These are phyloP conservation scores for Epithemia pelagica DNA, from an alignment of 108 stramenopile species.

Conservation along the genomic window DNA sequence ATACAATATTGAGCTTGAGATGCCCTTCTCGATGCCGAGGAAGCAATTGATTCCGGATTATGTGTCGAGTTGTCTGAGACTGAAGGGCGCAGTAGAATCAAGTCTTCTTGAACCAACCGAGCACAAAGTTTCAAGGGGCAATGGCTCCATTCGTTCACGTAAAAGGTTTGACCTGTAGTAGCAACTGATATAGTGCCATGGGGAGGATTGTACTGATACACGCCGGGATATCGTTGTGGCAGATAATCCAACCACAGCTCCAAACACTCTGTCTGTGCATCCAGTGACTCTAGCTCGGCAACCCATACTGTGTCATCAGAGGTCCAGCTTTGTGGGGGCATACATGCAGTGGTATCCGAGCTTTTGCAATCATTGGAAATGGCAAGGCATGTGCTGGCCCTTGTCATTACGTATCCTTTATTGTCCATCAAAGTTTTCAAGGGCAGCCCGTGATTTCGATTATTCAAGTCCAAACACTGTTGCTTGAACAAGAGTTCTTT, in stretches of 20 bases:
- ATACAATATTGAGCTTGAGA: constrained; percentile 3
- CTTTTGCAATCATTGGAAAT: background rate
- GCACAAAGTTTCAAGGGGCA: constrained; percentile 5
- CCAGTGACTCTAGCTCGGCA: constrained; percentile 3
- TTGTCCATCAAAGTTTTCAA: background rate
- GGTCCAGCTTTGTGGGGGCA: background rate
- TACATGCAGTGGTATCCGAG: background rate
- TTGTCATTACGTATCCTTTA: background rate
- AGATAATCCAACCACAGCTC: constrained; percentile 7
- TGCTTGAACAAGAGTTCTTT: background rate
- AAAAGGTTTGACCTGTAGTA: background rate
- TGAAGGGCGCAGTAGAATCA: constrained; percentile 8
- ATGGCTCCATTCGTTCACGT: background rate
- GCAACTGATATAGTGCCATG: background rate
- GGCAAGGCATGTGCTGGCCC: too few relatives aligned
- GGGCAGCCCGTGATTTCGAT: background rate
- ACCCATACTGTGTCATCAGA: background rate
- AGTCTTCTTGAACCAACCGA: constrained; percentile 11
- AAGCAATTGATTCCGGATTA: too few relatives aligned
- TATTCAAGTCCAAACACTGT: background rate
- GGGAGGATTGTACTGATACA: constrained; percentile 4
- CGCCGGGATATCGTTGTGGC: constrained; percentile 10
- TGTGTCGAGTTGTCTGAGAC: too few relatives aligned
- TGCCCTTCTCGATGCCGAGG: background rate
- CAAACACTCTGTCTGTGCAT: constrained; percentile 5